A percentile compares a stretch with the other conserved stretches of the same genome.
Evolutionary conservation across 1,284 basidiomycete species (phyloP).

Genomic region (Mycena sp.): DNA sequence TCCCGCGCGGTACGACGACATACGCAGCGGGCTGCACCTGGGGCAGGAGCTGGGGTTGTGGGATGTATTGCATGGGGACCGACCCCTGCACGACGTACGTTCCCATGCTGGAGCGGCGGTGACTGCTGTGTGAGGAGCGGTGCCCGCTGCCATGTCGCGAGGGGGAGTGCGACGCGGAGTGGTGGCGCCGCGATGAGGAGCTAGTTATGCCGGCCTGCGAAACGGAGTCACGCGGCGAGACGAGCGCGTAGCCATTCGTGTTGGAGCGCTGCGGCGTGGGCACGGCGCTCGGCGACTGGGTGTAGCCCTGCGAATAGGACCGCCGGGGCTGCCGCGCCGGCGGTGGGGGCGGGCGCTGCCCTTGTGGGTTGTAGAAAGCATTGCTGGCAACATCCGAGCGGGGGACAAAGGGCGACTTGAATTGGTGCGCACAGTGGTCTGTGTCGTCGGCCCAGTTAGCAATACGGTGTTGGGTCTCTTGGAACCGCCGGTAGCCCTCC

Average conservation of each 20-base stretch:
- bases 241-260: not conserved
- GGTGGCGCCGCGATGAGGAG: not conserved
- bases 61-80: not conserved
- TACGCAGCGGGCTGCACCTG: constrained; percentile 14
- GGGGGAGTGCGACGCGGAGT: constrained; percentile 18
- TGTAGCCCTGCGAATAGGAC: not conserved
- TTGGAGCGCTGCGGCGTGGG: not conserved
- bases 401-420: constrained; percentile 23
- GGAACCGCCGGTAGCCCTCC: constrained; percentile 7
- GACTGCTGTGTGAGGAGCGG: not conserved
- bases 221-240: constrained; percentile 22
- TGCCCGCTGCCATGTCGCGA: not conserved
- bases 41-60: not conserved
- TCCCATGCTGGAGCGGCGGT: not conserved
- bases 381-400: constrained; percentile 14
- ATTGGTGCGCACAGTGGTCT: constrained; percentile 14
- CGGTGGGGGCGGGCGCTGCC: not conserved
- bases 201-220: constrained; percentile 17
- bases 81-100: constrained; percentile 4
- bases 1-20: constrained; percentile 8
- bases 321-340: not conserved
- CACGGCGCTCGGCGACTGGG: not conserved
- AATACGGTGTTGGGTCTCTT: constrained; percentile 24
- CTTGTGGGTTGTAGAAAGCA: constrained; percentile 10
- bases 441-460: constrained; percentile 26